Base-by-base conservation (phyloP, 2,329 filamentous ascomycete genomes). In the Fusarium anguioides region DNA sequence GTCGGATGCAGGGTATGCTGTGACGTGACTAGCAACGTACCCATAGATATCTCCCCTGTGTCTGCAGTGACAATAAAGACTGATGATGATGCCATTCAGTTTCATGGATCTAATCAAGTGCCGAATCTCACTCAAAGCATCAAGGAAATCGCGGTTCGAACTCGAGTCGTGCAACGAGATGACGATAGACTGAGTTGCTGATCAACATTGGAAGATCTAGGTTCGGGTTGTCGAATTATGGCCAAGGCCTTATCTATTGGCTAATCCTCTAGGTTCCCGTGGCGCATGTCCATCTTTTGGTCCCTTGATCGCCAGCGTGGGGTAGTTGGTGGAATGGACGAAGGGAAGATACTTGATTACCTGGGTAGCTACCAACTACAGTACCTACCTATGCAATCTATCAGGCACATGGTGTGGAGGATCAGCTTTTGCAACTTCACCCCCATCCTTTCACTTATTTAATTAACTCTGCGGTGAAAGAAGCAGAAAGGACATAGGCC, bases 231-330 rank as follows among this genome's bases (percentile, higher is more conserved):
- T 24, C 29, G 35, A 64, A 51, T n/a, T 26, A 27, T 12, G 18
- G 26, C 8, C 11, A 14, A 31, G 20, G 39, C 18, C 40, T 45
- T 46, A 57, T 53, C 50, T 40, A 65, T 60, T 68, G 54, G 64
- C 24, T 57, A 24, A 6, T 40, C 36, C 44, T 42, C 55, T 35
- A 26, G 48, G 23, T 47, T 49, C 37, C 23, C 35, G 11, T 39
- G 46, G 64, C 64, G 64, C 60, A 60, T 68, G 64, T 54, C 52
- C 64, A 55, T 18, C 23, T 52, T 60, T 51, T 68, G 64, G 53
- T 64, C 64, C 64, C 64, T 64, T 68, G 64, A 68, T 68, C 64
- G 64, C 26, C 60, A 46, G 42, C 57, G 55, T 65, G 60, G 62
- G 60, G 60, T 50, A 60, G 11, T 37, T 52, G 26, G 48, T 45